Evolutionary conservation across 2,329 filamentous ascomycete species (phyloP).

Genomic region (Exophiala sideris): DNA sequence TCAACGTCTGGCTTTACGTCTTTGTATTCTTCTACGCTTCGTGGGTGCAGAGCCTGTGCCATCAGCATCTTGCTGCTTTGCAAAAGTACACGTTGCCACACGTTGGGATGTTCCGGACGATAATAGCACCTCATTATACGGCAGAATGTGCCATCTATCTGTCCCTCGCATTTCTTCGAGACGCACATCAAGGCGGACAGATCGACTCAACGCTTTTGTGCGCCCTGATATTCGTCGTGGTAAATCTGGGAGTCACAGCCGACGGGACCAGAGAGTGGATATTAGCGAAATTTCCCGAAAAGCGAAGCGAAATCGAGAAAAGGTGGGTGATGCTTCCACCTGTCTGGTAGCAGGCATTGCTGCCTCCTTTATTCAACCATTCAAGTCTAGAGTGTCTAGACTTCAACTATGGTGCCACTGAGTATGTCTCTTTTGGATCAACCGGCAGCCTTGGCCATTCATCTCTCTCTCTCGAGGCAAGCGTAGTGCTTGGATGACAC

Average conservation of each 20-base stretch:
- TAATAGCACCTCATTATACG: constrained; percentile 87
- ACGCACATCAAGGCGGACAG: constrained; percentile 57
- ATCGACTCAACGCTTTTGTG: constrained; percentile 69
- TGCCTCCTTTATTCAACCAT: background rate
- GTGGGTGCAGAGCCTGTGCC: constrained; percentile 70
- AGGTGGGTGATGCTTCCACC: constrained; percentile 22
- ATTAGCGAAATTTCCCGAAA: constrained; percentile 58
- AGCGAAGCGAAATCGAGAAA: constrained; percentile 5
- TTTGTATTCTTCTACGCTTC: constrained; percentile 67
- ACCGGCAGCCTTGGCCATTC: too few relatives aligned
- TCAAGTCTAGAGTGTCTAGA: background rate
- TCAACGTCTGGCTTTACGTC: constrained; percentile 4
- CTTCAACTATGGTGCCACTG: too few relatives aligned
- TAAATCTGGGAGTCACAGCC: constrained; percentile 81
- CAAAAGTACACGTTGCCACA: constrained; percentile 80
- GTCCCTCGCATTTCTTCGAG: constrained; percentile 69
- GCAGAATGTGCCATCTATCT: constrained; percentile 83
- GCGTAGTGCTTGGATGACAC: too few relatives aligned
- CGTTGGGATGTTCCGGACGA: constrained; percentile 65
- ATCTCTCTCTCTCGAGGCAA: too few relatives aligned
- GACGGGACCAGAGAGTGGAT: constrained; percentile 78
- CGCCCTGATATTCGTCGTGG: constrained; percentile 67
- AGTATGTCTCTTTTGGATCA: too few relatives aligned
- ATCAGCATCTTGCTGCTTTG: constrained; percentile 65
- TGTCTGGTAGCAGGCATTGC: constrained; percentile 7